Percentiles rank a stretch among this genome's conserved stretches.
Evolutionary conservation across 1,139 yeast genomes (phyloP).

Genomic region (Geotrichum candidum): DNA sequence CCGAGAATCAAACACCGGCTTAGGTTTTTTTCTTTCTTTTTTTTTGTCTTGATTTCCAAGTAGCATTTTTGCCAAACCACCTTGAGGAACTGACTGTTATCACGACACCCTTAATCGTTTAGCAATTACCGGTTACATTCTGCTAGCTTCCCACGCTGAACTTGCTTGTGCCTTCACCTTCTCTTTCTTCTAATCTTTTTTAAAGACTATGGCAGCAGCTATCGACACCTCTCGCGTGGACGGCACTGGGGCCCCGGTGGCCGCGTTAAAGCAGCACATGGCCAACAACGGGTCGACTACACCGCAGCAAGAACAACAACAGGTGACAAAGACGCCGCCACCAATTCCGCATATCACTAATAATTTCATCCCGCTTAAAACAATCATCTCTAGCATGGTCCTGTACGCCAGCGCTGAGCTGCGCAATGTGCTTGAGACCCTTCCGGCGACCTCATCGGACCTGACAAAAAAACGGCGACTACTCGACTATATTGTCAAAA

Average conservation of each 20-base stretch:
- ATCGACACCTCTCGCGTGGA: conserved; percentile 8
- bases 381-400: conserved; percentile 53
- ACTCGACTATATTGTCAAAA: conserved; percentile 57
- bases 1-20: neutral
- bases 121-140: too few species aligned
- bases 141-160: too few species aligned
- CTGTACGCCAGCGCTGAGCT: conserved; percentile 62
- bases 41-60: neutral
- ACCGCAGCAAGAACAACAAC: neutral
- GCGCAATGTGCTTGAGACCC: conserved; percentile 54
- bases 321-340: conserved; percentile 32
- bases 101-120: neutral
- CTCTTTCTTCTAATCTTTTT: neutral
- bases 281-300: neutral
- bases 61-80: neutral
- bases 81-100: neutral
- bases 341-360: conserved; percentile 68
- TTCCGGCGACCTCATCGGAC: conserved; percentile 53
- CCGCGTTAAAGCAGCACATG: conserved; percentile 5
- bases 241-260: neutral
- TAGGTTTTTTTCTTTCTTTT: neutral
- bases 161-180: neutral
- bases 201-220: conserved; percentile 11
- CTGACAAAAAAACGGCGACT: conserved; percentile 59
- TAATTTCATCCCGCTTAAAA: conserved; percentile 60